Evolutionary conservation across 768 basidiomycete species (phyloP).

Genomic region (Rhodotorula taiwanensis): DNA sequence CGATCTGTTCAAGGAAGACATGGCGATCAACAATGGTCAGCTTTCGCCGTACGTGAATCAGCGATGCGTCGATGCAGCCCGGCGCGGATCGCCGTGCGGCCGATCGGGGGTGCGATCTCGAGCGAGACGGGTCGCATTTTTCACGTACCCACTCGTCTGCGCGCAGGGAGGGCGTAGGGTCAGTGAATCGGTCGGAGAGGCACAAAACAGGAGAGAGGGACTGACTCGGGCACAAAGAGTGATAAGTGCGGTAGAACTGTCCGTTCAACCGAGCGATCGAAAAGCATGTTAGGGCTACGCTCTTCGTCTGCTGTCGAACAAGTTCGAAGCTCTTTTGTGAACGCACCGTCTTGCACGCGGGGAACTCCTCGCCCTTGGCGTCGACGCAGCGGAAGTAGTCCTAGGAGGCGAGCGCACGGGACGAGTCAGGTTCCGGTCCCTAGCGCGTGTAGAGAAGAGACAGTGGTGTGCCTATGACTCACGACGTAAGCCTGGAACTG

Average conservation of each 20-base stretch:
- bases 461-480: background rate
- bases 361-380: conserved; percentile 95
- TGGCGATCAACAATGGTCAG: conserved; percentile 2
- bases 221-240: conserved; percentile 96
- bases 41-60: too few relatives aligned
- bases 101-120: background rate
- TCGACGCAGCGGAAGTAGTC: conserved; percentile 90
- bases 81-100: too few relatives aligned
- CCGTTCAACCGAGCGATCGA: too few relatives aligned
- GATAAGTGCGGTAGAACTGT: conserved; percentile 81
- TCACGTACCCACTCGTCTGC: conserved; percentile 79
- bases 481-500: conserved; percentile 38
- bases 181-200: background rate
- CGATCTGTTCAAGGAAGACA: conserved; percentile 51
- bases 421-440: background rate
- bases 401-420: conserved; percentile 48
- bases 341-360: conserved; percentile 80
- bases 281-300: too few relatives aligned
- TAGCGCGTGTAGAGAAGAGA: too few relatives aligned
- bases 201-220: conserved; percentile 38
- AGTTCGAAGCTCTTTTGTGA: background rate
- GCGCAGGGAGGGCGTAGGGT: conserved; percentile 5
- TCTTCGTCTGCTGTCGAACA: background rate
- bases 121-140: background rate
- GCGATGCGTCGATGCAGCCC: too few relatives aligned